Evolutionary conservation across 2,329 filamentous ascomycete genomes (phyloP).

Genomic region (Colletotrichum tamarilloi): DNA sequence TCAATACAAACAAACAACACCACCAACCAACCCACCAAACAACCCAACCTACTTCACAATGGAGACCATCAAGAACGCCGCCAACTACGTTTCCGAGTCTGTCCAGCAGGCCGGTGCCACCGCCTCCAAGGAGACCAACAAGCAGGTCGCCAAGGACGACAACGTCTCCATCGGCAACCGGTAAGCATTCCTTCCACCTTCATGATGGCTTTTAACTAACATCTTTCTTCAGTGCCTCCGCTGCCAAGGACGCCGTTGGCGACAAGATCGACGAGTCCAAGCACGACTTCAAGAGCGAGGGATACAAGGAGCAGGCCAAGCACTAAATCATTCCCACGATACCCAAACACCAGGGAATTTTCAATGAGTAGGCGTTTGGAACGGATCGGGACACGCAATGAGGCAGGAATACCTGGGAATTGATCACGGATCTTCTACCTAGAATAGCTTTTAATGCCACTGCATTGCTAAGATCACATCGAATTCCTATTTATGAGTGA

Average conservation of each 20-base stretch:
- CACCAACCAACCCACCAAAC: conserved; percentile 38
- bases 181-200: conserved; percentile 46
- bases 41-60: conserved; percentile 50
- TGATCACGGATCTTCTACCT: conserved; percentile 7
- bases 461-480: conserved; percentile 19
- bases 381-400: conserved; percentile 16
- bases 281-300: conserved; percentile 55
- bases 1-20: conserved; percentile 41
- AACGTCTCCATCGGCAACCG: conserved; percentile 65
- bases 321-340: conserved; percentile 35
- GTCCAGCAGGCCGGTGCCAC: conserved; percentile 66
- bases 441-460: conserved; percentile 34
- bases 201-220: conserved; percentile 42
- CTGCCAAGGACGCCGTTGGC: conserved; percentile 59
- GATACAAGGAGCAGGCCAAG: conserved; percentile 49
- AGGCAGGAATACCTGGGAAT: conserved; percentile 25
- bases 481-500: too few relatives aligned
- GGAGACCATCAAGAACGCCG: conserved; percentile 69
- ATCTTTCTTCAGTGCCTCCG: conserved; percentile 48
- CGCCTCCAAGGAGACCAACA: conserved; percentile 76
- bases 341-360: conserved; percentile 31
- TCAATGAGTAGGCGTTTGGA: conserved; percentile 32
- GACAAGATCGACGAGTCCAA: conserved; percentile 57
- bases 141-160: conserved; percentile 73
- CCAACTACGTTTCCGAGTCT: conserved; percentile 76